phyloP scores from a whole-genome alignment of 2,329 filamentous ascomycete genomes.

The Aureobasidium sp. region DNA sequence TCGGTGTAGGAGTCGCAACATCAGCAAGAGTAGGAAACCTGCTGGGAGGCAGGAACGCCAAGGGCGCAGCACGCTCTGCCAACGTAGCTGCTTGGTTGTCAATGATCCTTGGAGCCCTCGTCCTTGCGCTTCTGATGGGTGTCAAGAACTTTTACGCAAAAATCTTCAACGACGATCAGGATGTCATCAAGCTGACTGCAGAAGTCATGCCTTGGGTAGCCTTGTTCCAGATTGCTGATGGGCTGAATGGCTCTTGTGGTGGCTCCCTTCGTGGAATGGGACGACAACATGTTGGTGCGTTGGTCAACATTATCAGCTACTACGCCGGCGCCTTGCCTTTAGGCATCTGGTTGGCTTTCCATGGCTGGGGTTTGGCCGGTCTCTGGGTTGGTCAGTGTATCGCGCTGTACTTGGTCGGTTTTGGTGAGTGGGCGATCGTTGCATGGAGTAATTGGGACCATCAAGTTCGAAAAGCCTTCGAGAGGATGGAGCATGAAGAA shows the following conservation, averaged over 20 bases:
- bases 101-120: slow-evolving; percentile 56
- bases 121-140: slow-evolving; percentile 60
- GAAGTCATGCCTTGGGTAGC: slow-evolving; percentile 79
- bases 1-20: slow-evolving; percentile 75
- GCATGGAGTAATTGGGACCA: slow-evolving; percentile 67
- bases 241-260: slow-evolving; percentile 75
- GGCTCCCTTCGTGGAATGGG: slow-evolving; percentile 78
- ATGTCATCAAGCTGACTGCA: slow-evolving; percentile 63
- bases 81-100: slow-evolving; percentile 68
- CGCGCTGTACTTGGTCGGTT: slow-evolving; percentile 70
- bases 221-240: slow-evolving; percentile 83
- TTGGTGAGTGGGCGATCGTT: slow-evolving; percentile 71
- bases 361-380: slow-evolving; percentile 73
- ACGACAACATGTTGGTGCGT: slow-evolving; percentile 72
- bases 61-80: slow-evolving; percentile 60
- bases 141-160: slow-evolving; percentile 65
- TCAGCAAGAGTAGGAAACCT: slow-evolving; percentile 73
- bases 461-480: slow-evolving; percentile 63
- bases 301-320: slow-evolving; percentile 75
- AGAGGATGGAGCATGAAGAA: slow-evolving; percentile 53
- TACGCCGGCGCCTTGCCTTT: slow-evolving; percentile 72
- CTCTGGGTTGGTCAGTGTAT: slow-evolving; percentile 58
- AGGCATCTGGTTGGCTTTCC: slow-evolving; percentile 78
- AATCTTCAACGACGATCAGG: slow-evolving; percentile 70
- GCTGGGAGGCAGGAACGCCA: slow-evolving; percentile 57